These are phyloP conservation scores for Solanum microdontum DNA, from an alignment of 257 asterid genomes.

Conservation along the genomic window DNA sequence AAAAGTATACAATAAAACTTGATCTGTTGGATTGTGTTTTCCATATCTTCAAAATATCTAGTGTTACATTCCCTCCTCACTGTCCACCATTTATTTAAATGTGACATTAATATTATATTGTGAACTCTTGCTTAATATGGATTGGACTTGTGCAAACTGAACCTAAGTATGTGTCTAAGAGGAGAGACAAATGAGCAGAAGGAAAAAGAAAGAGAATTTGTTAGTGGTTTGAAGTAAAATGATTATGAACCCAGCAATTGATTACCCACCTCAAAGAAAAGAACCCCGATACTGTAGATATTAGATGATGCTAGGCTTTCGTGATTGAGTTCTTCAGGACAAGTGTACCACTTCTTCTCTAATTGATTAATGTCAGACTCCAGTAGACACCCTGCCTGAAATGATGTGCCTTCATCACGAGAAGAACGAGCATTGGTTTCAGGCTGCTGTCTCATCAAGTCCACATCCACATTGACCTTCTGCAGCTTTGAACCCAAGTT, in stretches of 20 bases:
- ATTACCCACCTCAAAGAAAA: conserved; percentile 37
- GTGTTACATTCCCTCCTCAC: background rate
- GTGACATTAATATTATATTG: background rate
- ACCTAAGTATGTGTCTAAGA: background rate
- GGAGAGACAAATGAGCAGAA: background rate
- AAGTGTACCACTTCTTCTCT: conserved; percentile 39
- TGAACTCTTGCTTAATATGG: background rate
- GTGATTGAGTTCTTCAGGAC: conserved; percentile 15
- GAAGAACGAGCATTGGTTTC: background rate
- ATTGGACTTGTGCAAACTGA: background rate
- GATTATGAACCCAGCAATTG: background rate
- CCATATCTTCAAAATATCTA: background rate
- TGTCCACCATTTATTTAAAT: background rate
- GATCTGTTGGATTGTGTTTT: background rate
- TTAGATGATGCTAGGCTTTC: conserved; percentile 19
- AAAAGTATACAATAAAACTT: background rate
- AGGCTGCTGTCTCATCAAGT: background rate
- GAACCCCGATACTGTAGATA: conserved; percentile 32
- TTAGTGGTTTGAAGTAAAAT: background rate
- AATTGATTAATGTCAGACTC: conserved; percentile 1
- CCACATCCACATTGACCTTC: background rate
- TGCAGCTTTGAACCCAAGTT: conserved; percentile 10
- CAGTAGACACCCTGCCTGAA: background rate
- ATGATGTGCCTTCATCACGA: background rate
- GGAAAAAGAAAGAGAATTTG: background rate